Evolutionary conservation across 768 basidiomycete species (phyloP), one percentile per base, ranked within the genome.

Genomic region (Suillus luteus): DNA sequence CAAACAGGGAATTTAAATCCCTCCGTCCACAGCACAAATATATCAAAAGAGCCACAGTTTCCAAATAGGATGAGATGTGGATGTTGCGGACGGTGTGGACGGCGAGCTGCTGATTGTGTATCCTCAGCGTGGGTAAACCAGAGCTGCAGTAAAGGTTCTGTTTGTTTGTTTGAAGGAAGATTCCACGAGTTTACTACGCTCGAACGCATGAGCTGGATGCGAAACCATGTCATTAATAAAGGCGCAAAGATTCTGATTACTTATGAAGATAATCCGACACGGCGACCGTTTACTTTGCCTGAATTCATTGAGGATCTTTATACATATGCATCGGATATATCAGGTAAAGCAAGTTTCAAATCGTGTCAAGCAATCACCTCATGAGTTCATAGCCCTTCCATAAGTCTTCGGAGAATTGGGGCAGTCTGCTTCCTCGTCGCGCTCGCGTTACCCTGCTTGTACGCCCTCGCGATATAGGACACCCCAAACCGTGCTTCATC

Each of bases 401-500:
- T 2, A 27, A 27, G 27, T 27, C 27, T 27, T 27, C 27, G 27
- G 27, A 27, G 27, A 27, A 27, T 27, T 27, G 27, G 27, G 27
- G 27, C 27, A 27, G 27, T 27, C 27, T 27, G 27, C 27, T 27
- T 27, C 27, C 27, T 27, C 27, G 27, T 27, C 27, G 27, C 27
- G 27, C 27, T 27, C 27, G 2, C 27, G 27, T 27, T 27, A 27
- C 27, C 27, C 27, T 27, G 27, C 27, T 27, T 27, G 27, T 27
- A 27, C 27, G 27, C 27, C 27, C 27, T 27, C 27, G 27, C 27
- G 2, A 73, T 52, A 31, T 73, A 57, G 44, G 60, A 66, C 27
- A 8, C 61, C 15, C 67, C 65, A 60, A 74, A 76, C 70, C 74
- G 67, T 61, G 70, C 51, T 65, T 67, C 63, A 31, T 67, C 65